These are phyloP conservation scores for Hyaloraphidium curvatum DNA, from an alignment of 192 early-diverging fungal genomes.

Conservation along the genomic window DNA sequence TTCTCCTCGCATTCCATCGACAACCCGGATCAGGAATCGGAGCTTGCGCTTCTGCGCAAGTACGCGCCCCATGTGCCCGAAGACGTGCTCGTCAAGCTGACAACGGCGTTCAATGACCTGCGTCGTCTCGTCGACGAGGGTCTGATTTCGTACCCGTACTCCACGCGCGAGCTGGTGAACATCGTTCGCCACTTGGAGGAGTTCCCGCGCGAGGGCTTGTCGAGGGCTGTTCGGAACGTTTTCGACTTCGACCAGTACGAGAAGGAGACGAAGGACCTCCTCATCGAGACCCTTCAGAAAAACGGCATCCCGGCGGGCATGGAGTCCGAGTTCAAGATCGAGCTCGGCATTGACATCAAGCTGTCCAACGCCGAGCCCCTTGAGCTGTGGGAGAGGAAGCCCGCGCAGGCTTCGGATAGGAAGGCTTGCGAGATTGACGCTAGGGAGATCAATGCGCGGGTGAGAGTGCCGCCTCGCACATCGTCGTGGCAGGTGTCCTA, in stretches of 20 bases:
- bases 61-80: conserved; percentile 53
- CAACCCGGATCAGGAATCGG: conserved; percentile 55
- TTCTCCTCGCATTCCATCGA: conserved; percentile 53
- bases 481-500: too few relatives aligned
- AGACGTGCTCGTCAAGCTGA: conserved; percentile 38
- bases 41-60: conserved; percentile 46
- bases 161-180: conserved; percentile 58
- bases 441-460: too few relatives aligned
- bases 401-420: neutral
- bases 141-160: conserved; percentile 62
- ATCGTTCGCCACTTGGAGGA: conserved; percentile 53
- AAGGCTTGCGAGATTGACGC: neutral
- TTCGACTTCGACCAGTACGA: conserved; percentile 67
- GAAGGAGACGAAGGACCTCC: conserved; percentile 39
- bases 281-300: conserved; percentile 50
- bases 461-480: too few relatives aligned
- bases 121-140: conserved; percentile 51
- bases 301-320: conserved; percentile 50
- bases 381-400: conserved; percentile 25
- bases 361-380: conserved; percentile 28
- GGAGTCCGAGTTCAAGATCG: conserved; percentile 42
- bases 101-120: conserved; percentile 50
- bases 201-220: conserved; percentile 48
- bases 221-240: conserved; percentile 49
- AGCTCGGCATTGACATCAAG: conserved; percentile 26